Percentiles rank a stretch among this genome's conserved stretches.
These are phyloP conservation scores for Dacryopinax spathularia DNA, from an alignment of 768 basidiomycete species.

Conservation along the genomic window DNA sequence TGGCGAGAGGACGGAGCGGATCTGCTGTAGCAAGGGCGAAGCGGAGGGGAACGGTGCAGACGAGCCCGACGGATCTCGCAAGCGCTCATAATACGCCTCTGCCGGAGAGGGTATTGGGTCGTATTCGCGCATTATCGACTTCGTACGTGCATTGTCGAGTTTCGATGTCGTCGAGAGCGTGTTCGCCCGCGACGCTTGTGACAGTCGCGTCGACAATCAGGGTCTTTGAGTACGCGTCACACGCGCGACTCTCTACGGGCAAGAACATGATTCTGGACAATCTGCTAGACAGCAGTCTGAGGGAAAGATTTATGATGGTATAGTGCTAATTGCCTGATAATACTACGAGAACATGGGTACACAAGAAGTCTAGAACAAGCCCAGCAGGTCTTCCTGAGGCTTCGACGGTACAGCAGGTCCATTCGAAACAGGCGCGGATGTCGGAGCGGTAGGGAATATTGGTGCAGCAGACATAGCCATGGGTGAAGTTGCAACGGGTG, in stretches of 20 bases:
- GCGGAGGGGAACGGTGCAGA: not conserved
- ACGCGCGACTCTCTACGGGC: too few species aligned
- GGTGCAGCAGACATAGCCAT: slow-evolving; percentile 5
- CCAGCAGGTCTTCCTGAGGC: slow-evolving; percentile 40
- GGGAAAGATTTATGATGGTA: slow-evolving; percentile 1
- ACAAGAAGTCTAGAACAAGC: slow-evolving; percentile 32
- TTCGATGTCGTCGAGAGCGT: not conserved
- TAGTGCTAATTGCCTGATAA: not conserved
- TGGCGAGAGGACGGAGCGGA: not conserved
- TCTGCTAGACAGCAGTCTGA: too few species aligned
- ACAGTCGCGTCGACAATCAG: not conserved
- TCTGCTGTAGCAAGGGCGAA: not conserved
- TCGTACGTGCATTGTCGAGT: not conserved
- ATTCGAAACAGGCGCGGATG: slow-evolving; percentile 9
- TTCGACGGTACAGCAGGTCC: slow-evolving; percentile 22
- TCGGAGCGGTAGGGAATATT: not conserved
- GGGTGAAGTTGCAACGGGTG: slow-evolving; percentile 9
- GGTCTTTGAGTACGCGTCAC: slow-evolving; percentile 5
- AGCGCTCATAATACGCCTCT: not conserved
- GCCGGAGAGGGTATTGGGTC: not conserved
- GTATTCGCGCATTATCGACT: not conserved
- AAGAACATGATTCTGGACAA: too few species aligned
- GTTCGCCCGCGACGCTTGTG: not conserved
- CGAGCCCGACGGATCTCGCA: not conserved
- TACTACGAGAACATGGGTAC: not conserved